These are phyloP conservation scores for Hyphodiscus hymeniophilus DNA, from an alignment of 495 filamentous ascomycete species.

Conservation along the genomic window DNA sequence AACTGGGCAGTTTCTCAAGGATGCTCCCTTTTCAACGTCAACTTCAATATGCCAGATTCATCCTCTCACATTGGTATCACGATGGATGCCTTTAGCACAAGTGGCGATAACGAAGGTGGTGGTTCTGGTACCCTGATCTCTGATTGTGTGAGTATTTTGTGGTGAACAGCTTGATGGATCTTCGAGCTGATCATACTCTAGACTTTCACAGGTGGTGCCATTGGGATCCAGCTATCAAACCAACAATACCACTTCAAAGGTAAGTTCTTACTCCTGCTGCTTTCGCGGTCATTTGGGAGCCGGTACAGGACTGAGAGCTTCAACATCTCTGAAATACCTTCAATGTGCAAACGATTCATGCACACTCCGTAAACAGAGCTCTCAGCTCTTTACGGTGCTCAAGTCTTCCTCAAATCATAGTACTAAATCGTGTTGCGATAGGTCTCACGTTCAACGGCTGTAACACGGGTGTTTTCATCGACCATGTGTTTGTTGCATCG, in stretches of 20 bases:
- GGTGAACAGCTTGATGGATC: conserved; percentile 15
- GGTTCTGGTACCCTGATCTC: conserved; percentile 36
- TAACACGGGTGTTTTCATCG: conserved; percentile 30
- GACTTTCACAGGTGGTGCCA: conserved; percentile 37
- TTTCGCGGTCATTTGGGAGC: too few species aligned
- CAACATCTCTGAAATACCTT: too few species aligned
- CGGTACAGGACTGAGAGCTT: too few species aligned
- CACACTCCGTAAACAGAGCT: too few species aligned
- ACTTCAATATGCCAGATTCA: conserved; percentile 46
- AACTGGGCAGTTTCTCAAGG: conserved; percentile 61
- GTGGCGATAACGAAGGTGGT: conserved; percentile 11
- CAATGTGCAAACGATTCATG: too few species aligned
- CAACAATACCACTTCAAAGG: conserved; percentile 48
- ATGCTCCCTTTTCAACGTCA: conserved; percentile 53
- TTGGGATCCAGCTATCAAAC: conserved; percentile 39
- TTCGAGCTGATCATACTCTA: background rate
- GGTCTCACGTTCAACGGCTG: conserved; percentile 35
- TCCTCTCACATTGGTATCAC: conserved; percentile 38
- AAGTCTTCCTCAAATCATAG: too few species aligned
- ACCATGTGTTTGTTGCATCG: conserved; percentile 32
- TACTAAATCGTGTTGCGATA: too few species aligned
- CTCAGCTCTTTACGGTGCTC: too few species aligned
- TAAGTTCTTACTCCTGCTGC: too few species aligned
- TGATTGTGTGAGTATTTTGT: conserved; percentile 22
- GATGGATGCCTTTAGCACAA: background rate